Conservation (phyloP, 116 monocot genomes). For the Cymodocea nodosa region DNA sequence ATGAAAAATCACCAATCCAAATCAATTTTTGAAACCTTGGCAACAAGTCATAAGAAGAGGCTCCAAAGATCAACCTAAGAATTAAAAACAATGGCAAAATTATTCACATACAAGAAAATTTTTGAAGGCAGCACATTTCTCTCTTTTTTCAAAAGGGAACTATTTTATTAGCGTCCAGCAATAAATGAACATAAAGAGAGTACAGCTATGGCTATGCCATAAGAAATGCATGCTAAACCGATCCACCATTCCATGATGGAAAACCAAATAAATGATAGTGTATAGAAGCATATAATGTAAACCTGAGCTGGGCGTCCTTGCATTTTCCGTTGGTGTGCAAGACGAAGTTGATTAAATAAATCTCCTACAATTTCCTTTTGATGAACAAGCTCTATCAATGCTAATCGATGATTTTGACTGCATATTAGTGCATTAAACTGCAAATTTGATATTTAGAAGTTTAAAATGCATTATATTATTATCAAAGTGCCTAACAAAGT, state of each 20-base stretch:
- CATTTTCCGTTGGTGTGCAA: constrained; percentile 56
- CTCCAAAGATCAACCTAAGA: too few species aligned
- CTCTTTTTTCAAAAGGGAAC: neutral
- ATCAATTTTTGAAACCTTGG: too few species aligned
- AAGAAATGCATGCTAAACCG: too few species aligned
- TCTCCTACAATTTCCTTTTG: constrained; percentile 87
- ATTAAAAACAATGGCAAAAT: too few species aligned
- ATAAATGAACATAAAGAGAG: neutral
- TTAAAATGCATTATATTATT: neutral
- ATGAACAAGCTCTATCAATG: constrained; percentile 58
- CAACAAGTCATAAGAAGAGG: too few species aligned
- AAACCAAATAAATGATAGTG: neutral
- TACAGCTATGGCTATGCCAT: neutral
- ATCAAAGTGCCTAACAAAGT: neutral
- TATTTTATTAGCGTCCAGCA: neutral
- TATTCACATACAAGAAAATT: too few species aligned
- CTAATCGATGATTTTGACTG: constrained; percentile 37
- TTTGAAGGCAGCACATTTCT: too few species aligned
- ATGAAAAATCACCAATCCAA: too few species aligned
- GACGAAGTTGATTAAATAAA: constrained; percentile 89
- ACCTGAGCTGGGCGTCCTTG: constrained; percentile 86
- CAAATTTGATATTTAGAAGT: constrained; percentile 6
- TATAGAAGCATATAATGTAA: neutral
- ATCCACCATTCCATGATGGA: neutral
- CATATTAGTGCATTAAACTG: constrained; percentile 81